Base-by-base conservation (phyloP, 1,284 basidiomycete species). In the Acaromyces ingoldii region DNA sequence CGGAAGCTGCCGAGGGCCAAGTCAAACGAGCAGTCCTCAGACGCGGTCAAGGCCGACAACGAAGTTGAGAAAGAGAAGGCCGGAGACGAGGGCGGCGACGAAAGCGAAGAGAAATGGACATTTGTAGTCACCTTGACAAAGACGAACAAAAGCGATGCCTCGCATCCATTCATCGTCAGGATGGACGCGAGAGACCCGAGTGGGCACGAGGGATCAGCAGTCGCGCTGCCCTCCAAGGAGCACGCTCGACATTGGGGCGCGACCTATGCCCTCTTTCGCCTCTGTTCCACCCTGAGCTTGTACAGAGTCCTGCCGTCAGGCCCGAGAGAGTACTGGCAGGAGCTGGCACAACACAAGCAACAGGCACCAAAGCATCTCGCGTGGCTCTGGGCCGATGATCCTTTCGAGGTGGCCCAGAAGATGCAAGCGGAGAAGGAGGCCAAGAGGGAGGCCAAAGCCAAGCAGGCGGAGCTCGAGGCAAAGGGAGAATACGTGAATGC, bases 261-360 rank as follows among this genome's bases (percentile, higher is more conserved):
- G n/a, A 75, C 73, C 22, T 76, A 75, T 51, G 74, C 68, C 2
- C 62, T 76, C 4, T 75, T 74, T 28, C 62, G 74, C 9, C 40
- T 74, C 36, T 74, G 63, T 47, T 70, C 67, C 40, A 65, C 65
- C 34, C 60, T 73, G 9, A 60, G 65, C 19, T 53, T 76, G 39
- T 52, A 71, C 22, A 58, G 65, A 6, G 64, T 69, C 2, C 60
- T 75, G 4, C 74, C 74, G 3, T 59, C 73, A 9, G 73, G 73
- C 2, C 73, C 73, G 7, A 41, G 69, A 33, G 68, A 74, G 46
- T 76, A 74, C 54, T 76, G 74, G 74, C 21, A 55, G 24, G 50
- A 59, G 54, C 67, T 76, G 49, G 70, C 68, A 31, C 48, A 59
- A 2, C 65, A 66, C 52, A 73, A 75, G 42, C 64, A 63, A 43